These are phyloP conservation scores for Aspergillus caelatus DNA, from an alignment of 2,329 filamentous ascomycete genomes.

Conservation along the genomic window DNA sequence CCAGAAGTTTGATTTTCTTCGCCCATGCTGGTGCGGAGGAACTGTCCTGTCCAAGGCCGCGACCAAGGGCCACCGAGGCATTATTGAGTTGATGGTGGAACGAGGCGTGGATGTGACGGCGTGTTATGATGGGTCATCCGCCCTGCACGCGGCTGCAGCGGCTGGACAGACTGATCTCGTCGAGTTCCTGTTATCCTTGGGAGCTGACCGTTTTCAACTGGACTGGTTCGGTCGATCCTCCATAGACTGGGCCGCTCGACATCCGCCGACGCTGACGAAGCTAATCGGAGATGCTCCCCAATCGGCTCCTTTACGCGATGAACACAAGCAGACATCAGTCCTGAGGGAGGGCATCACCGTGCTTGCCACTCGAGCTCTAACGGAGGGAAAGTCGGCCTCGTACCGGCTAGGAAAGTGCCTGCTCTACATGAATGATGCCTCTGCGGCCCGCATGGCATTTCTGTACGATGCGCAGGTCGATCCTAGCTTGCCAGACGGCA, in stretches of 20 bases:
- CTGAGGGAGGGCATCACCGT: not conserved
- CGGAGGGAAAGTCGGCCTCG: not conserved
- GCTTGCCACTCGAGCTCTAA: constrained; percentile 1
- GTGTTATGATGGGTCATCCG: not conserved
- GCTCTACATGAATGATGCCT: not conserved
- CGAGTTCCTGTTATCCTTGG: not conserved
- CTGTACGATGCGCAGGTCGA: not conserved
- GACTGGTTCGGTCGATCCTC: constrained; percentile 5
- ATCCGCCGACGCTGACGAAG: not conserved
- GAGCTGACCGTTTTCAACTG: not conserved
- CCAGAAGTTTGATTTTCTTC: not conserved
- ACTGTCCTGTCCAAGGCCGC: not conserved
- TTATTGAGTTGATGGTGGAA: not conserved
- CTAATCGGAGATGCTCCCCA: not conserved
- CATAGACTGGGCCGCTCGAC: constrained; percentile 1
- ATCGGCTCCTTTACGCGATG: too few relatives aligned
- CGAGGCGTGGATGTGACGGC: not conserved
- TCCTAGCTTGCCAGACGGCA: not conserved
- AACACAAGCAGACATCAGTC: not conserved
- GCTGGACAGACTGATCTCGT: constrained; percentile 3
- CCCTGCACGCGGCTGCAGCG: constrained; percentile 2
- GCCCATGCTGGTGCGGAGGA: constrained; percentile 1
- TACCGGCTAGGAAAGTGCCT: constrained; percentile 3
- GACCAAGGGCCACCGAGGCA: not conserved
- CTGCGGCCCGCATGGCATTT: constrained; percentile 3